These are phyloP conservation scores for Serendipita sp. DNA, from an alignment of 768 basidiomycete genomes.

Conservation along the genomic window DNA sequence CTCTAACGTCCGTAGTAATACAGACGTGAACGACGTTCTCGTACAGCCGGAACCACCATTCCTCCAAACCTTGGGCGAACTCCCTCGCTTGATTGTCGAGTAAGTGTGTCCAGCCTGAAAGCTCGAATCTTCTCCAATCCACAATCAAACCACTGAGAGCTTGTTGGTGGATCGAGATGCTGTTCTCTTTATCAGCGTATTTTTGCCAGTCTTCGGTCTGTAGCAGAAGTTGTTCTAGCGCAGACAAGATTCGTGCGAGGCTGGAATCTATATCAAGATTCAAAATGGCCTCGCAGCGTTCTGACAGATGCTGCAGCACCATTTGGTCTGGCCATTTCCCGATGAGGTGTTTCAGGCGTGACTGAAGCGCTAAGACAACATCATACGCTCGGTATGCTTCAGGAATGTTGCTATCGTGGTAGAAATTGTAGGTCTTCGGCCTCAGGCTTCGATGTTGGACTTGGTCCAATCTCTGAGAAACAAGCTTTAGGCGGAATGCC, in stretches of 20 bases:
- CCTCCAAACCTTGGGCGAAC: conserved; percentile 30
- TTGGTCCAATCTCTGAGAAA: conserved; percentile 10
- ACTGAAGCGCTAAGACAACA: conserved; percentile 35
- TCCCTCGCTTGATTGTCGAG: conserved; percentile 52
- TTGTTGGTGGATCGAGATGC: conserved; percentile 50
- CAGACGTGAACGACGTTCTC: conserved; percentile 53
- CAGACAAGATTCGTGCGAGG: conserved; percentile 66
- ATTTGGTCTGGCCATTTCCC: conserved; percentile 94
- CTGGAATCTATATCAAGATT: conserved; percentile 48
- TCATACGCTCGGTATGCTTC: conserved; percentile 49
- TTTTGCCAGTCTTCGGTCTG: conserved; percentile 95
- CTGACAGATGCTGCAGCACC: conserved; percentile 74
- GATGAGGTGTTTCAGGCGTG: conserved; percentile 40
- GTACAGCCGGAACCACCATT: conserved; percentile 90
- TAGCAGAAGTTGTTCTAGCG: conserved; percentile 67
- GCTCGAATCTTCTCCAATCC: conserved; percentile 78
- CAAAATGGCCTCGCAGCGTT: conserved; percentile 53
- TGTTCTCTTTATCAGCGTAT: conserved; percentile 85
- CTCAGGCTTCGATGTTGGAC: conserved; percentile 23
- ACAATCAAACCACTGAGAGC: conserved; percentile 59
- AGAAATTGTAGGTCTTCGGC: conserved; percentile 51
- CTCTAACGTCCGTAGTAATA: conserved; percentile 31
- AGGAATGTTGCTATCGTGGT: conserved; percentile 54
- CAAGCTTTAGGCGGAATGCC: conserved; percentile 5
- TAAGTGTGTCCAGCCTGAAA: conserved; percentile 72